These are phyloP conservation scores for Pseudozyma pruni DNA, from an alignment of 1,284 basidiomycete species.

Conservation along the genomic window DNA sequence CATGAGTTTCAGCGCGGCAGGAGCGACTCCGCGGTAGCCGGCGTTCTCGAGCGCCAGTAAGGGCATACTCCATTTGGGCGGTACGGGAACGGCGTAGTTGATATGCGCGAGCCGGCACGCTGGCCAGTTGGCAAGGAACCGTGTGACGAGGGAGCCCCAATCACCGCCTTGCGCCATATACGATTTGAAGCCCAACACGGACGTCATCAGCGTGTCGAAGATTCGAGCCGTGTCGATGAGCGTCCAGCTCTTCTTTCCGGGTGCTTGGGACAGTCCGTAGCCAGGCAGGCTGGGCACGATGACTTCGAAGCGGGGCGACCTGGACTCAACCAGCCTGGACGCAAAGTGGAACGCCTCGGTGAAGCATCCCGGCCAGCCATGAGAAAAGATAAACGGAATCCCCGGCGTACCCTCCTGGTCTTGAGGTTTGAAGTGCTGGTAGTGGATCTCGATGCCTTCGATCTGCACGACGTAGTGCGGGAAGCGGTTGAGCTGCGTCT, in stretches of 20 bases:
- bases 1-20: slow-evolving; percentile 13
- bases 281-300: slow-evolving; percentile 61
- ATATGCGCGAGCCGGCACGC: slow-evolving; percentile 53
- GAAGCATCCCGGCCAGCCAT: slow-evolving; percentile 60
- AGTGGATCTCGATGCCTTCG: slow-evolving; percentile 55
- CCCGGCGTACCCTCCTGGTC: slow-evolving; percentile 28
- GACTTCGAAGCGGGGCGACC: slow-evolving; percentile 50
- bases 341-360: slow-evolving; percentile 46
- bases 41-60: slow-evolving; percentile 20
- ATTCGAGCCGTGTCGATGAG: slow-evolving; percentile 43
- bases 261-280: slow-evolving; percentile 47
- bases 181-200: slow-evolving; percentile 44
- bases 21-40: slow-evolving; percentile 13
- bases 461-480: slow-evolving; percentile 50
- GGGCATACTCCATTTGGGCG: slow-evolving; percentile 34
- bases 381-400: slow-evolving; percentile 57
- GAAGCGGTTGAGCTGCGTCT: slow-evolving; percentile 34
- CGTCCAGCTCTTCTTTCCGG: slow-evolving; percentile 45
- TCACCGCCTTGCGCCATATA: slow-evolving; percentile 61
- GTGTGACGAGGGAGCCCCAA: slow-evolving; percentile 54
- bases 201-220: slow-evolving; percentile 55
- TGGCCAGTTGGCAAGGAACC: slow-evolving; percentile 43
- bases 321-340: slow-evolving; percentile 25
- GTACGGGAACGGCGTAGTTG: slow-evolving; percentile 48
- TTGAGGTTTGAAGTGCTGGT: slow-evolving; percentile 41